phyloP scores from a whole-genome alignment of 2,329 filamentous ascomycete species.

The Botrytis fabae region DNA sequence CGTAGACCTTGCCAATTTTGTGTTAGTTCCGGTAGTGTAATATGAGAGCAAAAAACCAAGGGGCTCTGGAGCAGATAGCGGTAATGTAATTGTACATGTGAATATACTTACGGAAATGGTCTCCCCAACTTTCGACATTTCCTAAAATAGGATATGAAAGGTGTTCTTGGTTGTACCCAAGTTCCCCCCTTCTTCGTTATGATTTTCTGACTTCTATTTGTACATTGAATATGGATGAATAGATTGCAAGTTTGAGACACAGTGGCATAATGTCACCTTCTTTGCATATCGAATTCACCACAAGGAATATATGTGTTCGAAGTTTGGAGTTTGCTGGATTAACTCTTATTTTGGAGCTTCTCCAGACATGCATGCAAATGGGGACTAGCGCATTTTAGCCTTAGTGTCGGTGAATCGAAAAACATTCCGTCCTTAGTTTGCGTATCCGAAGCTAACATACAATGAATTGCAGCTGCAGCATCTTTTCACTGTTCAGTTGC shows the following conservation, averaged over 20 bases:
- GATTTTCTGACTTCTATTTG: conserved; percentile 6
- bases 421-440: conserved; percentile 6
- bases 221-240: conserved; percentile 11
- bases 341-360: conserved; percentile 11
- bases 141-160: conserved; percentile 19
- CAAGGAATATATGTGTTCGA: neutral
- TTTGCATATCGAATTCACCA: conserved; percentile 2
- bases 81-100: neutral
- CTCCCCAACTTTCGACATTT: conserved; percentile 26
- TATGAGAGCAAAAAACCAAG: neutral
- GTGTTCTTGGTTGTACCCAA: conserved; percentile 17
- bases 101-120: conserved; percentile 20
- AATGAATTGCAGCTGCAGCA: conserved; percentile 10
- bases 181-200: conserved; percentile 13
- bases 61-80: neutral
- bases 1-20: conserved; percentile 16
- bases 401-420: conserved; percentile 9
- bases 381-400: neutral
- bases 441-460: neutral
- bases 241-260: conserved; percentile 1
- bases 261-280: conserved; percentile 16
- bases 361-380: conserved; percentile 6
- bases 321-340: neutral
- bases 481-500: neutral
- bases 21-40: neutral